phyloP scores from a whole-genome alignment of 768 basidiomycete species.

The Phaffia australis region DNA sequence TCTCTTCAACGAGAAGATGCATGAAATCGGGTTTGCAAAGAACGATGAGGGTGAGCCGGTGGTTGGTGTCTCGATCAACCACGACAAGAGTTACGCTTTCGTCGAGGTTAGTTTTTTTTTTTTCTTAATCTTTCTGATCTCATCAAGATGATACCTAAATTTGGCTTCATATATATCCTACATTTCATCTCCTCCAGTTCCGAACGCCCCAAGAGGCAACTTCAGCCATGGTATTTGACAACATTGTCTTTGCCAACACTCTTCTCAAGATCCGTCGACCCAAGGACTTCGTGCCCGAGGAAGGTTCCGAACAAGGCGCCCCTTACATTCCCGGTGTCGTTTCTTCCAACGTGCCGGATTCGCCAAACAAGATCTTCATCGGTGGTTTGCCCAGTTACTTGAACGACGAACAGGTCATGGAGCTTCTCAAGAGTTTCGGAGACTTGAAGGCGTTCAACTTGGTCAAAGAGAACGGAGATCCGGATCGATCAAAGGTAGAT shows the following conservation, averaged over 20 bases:
- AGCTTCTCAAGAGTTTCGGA: constrained; percentile 90
- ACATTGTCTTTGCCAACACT: constrained; percentile 85
- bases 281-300: constrained; percentile 83
- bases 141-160: background rate
- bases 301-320: constrained; percentile 49
- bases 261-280: constrained; percentile 97
- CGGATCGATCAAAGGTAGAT: constrained; percentile 71
- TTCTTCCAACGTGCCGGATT: constrained; percentile 93
- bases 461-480: constrained; percentile 67
- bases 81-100: constrained; percentile 98
- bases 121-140: background rate
- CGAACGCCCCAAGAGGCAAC: constrained; percentile 94
- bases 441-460: constrained; percentile 97
- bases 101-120: constrained; percentile 59
- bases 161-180: background rate
- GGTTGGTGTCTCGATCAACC: constrained; percentile 87
- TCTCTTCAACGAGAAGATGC: constrained; percentile 95
- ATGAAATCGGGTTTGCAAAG: constrained; percentile 56
- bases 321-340: constrained; percentile 87
- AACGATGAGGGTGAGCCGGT: constrained; percentile 59
- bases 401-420: constrained; percentile 97
- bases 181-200: constrained; percentile 51
- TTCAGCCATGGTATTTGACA: constrained; percentile 92
- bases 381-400: constrained; percentile 91
- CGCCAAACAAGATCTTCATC: constrained; percentile 94